These are phyloP conservation scores for Chenopodium formosanum DNA, from an alignment of 148 eudicot genomes.

Conservation along the genomic window DNA sequence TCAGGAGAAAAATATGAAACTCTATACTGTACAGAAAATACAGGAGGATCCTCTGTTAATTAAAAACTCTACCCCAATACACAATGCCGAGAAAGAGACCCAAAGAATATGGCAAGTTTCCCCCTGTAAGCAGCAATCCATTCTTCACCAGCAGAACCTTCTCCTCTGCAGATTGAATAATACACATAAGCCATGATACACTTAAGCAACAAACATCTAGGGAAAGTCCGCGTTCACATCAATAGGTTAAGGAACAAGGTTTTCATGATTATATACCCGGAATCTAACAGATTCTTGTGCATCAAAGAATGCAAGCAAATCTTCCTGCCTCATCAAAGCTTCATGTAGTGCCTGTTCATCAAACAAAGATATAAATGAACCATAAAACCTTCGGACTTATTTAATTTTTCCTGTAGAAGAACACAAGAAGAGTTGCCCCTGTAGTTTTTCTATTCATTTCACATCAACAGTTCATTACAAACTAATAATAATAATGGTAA, in stretches of 20 bases:
- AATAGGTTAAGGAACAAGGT: neutral
- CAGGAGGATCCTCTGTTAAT: neutral
- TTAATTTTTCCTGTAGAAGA: no score
- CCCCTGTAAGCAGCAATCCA: neutral
- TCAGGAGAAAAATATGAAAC: neutral
- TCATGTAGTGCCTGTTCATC: constrained; percentile 67
- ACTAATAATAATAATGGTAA: no score
- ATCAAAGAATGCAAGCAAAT: constrained; percentile 63
- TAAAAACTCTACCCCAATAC: neutral
- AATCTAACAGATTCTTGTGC: constrained; percentile 43
- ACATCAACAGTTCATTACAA: no score
- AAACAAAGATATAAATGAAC: neutral
- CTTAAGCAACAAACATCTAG: neutral
- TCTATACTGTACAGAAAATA: constrained; percentile 4
- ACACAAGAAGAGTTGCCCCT: no score
- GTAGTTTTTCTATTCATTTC: no score
- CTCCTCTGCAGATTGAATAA: constrained; percentile 18
- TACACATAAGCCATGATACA: neutral
- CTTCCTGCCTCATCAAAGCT: constrained; percentile 75
- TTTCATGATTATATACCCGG: constrained; percentile 35
- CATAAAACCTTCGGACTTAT: no score
- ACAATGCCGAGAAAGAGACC: neutral
- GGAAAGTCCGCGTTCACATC: neutral
- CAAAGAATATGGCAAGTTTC: neutral
- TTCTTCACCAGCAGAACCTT: constrained; percentile 26